Percentiles rank a stretch among this genome's conserved stretches.
phyloP scores from a whole-genome alignment of 129 eudicot species.

The Artemisia tridentata region DNA sequence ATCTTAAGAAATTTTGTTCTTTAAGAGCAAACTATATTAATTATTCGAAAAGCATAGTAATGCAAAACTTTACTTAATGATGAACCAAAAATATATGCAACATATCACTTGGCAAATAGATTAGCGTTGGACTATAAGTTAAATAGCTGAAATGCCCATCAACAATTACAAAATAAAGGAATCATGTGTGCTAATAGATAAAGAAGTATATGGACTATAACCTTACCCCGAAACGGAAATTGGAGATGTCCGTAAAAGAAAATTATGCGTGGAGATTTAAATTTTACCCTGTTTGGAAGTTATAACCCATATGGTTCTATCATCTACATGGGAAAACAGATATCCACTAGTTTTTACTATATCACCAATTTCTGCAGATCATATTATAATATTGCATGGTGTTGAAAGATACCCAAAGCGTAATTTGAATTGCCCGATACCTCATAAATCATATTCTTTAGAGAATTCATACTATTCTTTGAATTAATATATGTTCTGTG shows the following conservation, averaged over 20 bases:
- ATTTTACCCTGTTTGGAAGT: not conserved
- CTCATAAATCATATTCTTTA: not conserved
- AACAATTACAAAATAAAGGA: slow-evolving; percentile 1
- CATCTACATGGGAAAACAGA: not conserved
- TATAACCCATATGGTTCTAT: not conserved
- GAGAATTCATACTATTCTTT: not conserved
- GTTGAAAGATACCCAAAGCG: not conserved
- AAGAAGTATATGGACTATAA: not conserved
- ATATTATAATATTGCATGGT: not conserved
- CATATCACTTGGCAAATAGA: not conserved
- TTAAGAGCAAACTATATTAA: not conserved
- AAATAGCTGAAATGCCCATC: slow-evolving; percentile 9
- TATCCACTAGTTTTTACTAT: not conserved
- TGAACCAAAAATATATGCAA: slow-evolving; percentile 1
- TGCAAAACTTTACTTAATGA: not conserved
- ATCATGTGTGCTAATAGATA: not conserved
- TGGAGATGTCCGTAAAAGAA: not conserved
- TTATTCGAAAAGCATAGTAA: too few relatives aligned
- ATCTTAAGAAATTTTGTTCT: slow-evolving; percentile 1
- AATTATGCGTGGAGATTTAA: not conserved
- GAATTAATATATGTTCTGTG: not conserved
- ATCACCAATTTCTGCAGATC: not conserved
- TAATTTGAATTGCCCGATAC: not conserved
- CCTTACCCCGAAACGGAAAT: slow-evolving; percentile 5
- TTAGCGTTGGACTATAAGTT: not conserved